These are phyloP conservation scores for Bathelium albidoporum DNA, from an alignment of 495 filamentous ascomycete genomes.

Conservation along the genomic window DNA sequence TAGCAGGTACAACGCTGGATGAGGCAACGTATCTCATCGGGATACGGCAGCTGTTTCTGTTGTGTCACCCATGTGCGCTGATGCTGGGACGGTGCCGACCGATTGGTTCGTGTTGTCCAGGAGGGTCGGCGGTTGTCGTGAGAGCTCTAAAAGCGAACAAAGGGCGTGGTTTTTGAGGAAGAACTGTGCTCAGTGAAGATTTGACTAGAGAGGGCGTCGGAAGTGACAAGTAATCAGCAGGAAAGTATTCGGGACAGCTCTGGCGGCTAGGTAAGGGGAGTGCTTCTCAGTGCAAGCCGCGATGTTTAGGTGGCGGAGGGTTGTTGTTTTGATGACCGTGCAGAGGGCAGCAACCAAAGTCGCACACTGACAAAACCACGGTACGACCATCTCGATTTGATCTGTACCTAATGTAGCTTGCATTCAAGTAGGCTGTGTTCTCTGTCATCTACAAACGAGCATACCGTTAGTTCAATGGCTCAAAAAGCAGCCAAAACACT, in stretches of 20 bases:
- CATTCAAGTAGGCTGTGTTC: neutral
- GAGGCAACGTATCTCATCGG: neutral
- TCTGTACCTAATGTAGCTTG: neutral
- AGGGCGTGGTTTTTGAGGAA: neutral
- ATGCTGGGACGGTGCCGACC: neutral
- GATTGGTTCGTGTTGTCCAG: neutral
- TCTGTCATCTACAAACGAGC: neutral
- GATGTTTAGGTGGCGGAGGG: neutral
- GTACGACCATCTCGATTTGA: neutral
- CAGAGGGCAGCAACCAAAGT: neutral
- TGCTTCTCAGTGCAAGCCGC: neutral
- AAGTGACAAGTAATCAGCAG: neutral
- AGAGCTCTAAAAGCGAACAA: neutral
- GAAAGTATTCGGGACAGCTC: neutral
- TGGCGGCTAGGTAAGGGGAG: neutral
- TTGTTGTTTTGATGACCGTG: slow-evolving; percentile 1
- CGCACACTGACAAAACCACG: neutral
- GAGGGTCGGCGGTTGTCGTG: neutral
- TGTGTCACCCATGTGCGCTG: neutral
- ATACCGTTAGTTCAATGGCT: neutral
- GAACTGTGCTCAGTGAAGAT: neutral
- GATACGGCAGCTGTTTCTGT: neutral
- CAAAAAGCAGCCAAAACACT: slow-evolving; percentile 93
- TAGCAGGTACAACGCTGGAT: neutral
- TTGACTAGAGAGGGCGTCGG: neutral